Conservation (phyloP, 1,139 yeast genomes). For the Meyerozyma sp. region DNA sequence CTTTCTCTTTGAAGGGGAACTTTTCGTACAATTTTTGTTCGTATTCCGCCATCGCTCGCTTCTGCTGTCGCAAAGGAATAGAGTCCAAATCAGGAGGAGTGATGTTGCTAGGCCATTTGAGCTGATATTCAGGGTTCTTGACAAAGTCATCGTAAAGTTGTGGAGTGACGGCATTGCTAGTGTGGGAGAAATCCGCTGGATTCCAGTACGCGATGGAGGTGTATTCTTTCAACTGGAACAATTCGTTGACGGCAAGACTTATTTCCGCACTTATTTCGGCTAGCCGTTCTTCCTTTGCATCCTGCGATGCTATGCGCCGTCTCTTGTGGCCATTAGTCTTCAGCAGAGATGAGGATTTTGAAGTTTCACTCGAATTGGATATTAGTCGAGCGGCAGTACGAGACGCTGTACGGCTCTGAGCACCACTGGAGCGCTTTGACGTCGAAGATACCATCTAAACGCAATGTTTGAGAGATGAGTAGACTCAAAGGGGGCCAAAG, state of each 20-base stretch:
- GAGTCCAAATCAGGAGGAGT: conserved; percentile 22
- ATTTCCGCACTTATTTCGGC: conserved; percentile 38
- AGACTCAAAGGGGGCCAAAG: no score
- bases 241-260: conserved; percentile 41
- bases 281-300: conserved; percentile 17
- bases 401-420: background rate
- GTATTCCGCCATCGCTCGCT: conserved; percentile 38
- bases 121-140: conserved; percentile 20
- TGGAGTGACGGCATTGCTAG: conserved; percentile 24
- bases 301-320: background rate
- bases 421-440: background rate
- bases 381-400: background rate
- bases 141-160: conserved; percentile 31
- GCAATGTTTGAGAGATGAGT: background rate
- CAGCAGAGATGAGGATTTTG: background rate
- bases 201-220: conserved; percentile 58
- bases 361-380: background rate
- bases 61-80: conserved; percentile 39
- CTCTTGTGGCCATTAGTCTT: conserved; percentile 1
- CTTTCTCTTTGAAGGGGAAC: conserved; percentile 33
- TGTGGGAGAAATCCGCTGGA: conserved; percentile 41
- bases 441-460: background rate
- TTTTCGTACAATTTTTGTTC: conserved; percentile 27
- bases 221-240: conserved; percentile 56
- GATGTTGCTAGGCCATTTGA: conserved; percentile 30